Percentiles rank a stretch among this genome's conserved stretches.
Evolutionary conservation across 306 rosid genomes (phyloP).

Genomic region (Lagenaria siceraria): DNA sequence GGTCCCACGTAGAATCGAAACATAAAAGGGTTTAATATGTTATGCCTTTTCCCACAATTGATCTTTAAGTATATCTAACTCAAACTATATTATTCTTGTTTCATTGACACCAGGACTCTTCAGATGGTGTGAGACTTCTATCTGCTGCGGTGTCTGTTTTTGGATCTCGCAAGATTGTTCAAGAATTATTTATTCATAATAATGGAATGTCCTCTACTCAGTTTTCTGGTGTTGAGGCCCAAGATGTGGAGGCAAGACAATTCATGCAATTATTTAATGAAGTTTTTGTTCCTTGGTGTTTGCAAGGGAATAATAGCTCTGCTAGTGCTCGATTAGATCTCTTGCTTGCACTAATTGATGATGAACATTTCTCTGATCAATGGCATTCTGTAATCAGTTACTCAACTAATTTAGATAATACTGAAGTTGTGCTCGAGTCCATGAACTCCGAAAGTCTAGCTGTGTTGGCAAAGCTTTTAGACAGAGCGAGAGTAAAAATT

Average conservation of each 20-base stretch:
- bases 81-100: neutral
- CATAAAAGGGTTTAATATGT: neutral
- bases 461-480: constrained; percentile 55
- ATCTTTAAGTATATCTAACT: constrained; percentile 1
- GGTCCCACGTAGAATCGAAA: neutral
- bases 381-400: constrained; percentile 54
- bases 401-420: constrained; percentile 33
- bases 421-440: constrained; percentile 27
- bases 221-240: constrained; percentile 22
- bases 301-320: constrained; percentile 38
- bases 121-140: constrained; percentile 49
- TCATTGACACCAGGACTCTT: constrained; percentile 50
- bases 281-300: constrained; percentile 82
- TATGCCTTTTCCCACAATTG: neutral
- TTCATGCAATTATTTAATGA: constrained; percentile 67
- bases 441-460: constrained; percentile 39
- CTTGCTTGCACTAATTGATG: constrained; percentile 65
- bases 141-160: constrained; percentile 56
- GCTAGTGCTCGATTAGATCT: constrained; percentile 57
- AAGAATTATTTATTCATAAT: constrained; percentile 37
- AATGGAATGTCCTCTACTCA: constrained; percentile 19
- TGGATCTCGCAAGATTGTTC: constrained; percentile 62
- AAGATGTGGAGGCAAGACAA: constrained; percentile 23
- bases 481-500: constrained; percentile 49
- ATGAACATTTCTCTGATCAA: constrained; percentile 68